Evolutionary conservation across 495 filamentous ascomycete species (phyloP).

Genomic region (Penicillium herquei): DNA sequence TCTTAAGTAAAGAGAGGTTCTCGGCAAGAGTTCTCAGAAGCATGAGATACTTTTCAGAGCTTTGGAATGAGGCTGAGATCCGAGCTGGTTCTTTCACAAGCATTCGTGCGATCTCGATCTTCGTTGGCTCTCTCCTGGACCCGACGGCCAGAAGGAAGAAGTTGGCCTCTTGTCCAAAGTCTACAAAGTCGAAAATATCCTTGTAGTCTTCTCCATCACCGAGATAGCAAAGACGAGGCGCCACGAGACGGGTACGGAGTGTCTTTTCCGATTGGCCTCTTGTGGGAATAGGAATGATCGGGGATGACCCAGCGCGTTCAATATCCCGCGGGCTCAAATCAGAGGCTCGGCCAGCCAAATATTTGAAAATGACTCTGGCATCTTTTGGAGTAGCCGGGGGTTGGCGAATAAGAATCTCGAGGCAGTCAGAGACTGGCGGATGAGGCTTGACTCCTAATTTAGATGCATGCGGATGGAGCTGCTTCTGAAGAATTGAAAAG

Average conservation of each 20-base stretch:
- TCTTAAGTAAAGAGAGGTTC: slow-evolving; percentile 63
- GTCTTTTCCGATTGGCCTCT: slow-evolving; percentile 35
- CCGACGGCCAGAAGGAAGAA: slow-evolving; percentile 83
- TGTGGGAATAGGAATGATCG: slow-evolving; percentile 67
- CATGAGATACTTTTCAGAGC: slow-evolving; percentile 78
- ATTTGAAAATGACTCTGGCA: slow-evolving; percentile 72
- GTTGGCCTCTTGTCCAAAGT: slow-evolving; percentile 86
- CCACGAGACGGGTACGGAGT: slow-evolving; percentile 43
- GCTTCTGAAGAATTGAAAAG: slow-evolving; percentile 69
- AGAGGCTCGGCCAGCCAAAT: slow-evolving; percentile 71
- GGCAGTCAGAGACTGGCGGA: slow-evolving; percentile 72
- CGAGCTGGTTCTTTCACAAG: slow-evolving; percentile 75
- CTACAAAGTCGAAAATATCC: slow-evolving; percentile 94
- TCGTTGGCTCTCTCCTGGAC: slow-evolving; percentile 86
- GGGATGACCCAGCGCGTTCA: slow-evolving; percentile 56
- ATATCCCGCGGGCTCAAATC: slow-evolving; percentile 65
- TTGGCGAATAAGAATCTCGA: slow-evolving; percentile 62
- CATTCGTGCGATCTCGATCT: slow-evolving; percentile 74
- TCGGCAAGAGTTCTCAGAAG: slow-evolving; percentile 76
- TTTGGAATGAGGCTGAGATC: slow-evolving; percentile 73
- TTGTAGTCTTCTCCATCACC: slow-evolving; percentile 72
- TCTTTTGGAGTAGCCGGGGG: slow-evolving; percentile 64
- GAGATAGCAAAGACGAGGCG: slow-evolving; percentile 73
- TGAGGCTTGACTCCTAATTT: slow-evolving; percentile 83
- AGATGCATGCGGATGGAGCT: slow-evolving; percentile 70